Evolutionary conservation across 306 rosid species (phyloP), one percentile per base, ranked within the genome.

Genomic region (Vigna mungo): DNA sequence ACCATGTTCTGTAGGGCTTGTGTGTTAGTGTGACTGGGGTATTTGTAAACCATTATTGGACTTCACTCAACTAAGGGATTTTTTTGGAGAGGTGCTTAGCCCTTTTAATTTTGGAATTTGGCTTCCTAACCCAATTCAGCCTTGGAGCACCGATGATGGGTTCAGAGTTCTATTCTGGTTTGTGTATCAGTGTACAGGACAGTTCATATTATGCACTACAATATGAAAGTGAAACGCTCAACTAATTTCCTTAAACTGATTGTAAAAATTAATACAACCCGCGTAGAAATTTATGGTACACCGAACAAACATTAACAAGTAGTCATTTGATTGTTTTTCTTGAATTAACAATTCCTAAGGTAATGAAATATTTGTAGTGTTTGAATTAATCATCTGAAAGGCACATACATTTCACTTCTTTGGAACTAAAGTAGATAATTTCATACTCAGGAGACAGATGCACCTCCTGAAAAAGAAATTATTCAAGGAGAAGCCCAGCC

Each of bases 381-480:
- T 69, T 10, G 8, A 70, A n/a, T 55, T 37, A 52, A 72, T 61
- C 39, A 43, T 77, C 20, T 73, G 51, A 41, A 53, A 77, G 58
- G 61, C 21, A 11, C 74, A 68, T 79, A 54, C 71, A 43, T 68
- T 58, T 69, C 32, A 51, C 79, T 78, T 63, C 58, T 63, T 78
- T 53, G 30, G 73, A 56, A 63, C 68, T 78, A 74, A 85, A 81
- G 34, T 78, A 54, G 62, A 60, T 39, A 44, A 52, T 78, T 79
- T 46, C 41, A 67, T 83, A 71, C 70, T 78, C 85, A 89, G 95
- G 91, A 88, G 73, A 82, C 78, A 84, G 68, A n/a, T 74, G 83
- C 76, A 78, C 72, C 60, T 69, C 80, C 78, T 81, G 80, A 74
- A 17, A 74, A 59, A 74, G 88, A 80, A 88, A 78, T 54, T 67